Evolutionary conservation across 176 grass and related monocot genomes (phyloP), one percentile per base, ranked within the genome.

Genomic region (Avena sativa): DNA sequence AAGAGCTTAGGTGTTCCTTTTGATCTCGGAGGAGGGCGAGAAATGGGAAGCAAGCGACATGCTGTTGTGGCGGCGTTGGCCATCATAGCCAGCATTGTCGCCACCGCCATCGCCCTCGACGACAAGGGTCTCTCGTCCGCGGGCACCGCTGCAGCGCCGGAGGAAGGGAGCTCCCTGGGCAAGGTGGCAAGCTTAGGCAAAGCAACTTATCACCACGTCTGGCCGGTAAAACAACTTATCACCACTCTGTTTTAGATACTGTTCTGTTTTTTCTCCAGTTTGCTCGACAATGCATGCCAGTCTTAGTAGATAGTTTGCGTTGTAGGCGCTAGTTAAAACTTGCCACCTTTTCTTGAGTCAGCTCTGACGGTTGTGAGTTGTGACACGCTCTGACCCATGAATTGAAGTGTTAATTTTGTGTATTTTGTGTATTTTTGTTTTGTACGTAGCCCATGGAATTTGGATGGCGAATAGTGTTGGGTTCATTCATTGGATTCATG

Each of bases 381-480:
- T 60, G 3, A 15, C 10, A 0, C n/a, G 5, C 56, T 15, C 32
- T 82, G 62, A 19, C 6, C 12, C 2, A 6, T 6, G 38, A 40
- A 40, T 40, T 43, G 5, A 43, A 1, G 40, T 43, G 40, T 23
- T 69, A 79, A 78, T 69, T 86, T 86, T 32, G 2, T 85, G 20
- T 13, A 23, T 66, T 69, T 66, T 68, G 19, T 56, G 9, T 43
- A 15, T 4, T 3, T 2, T 2, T 77, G 2, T 64, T 26, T 52
- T 60, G 16, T 56, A 34, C 60, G 3, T 55, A 95, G 93, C 60
- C 80, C 2, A 77, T 92, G 70, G 38, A 85, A 82, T 75, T 90
- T 51, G 86, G 83, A 36, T 92, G 90, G 86, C 58, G 57, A 75
- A 87, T 89, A 43, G 47, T 91, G 6, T 1, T 92, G 79, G 93